These are phyloP conservation scores for Zygosaccharomyces pseudorouxii DNA, from an alignment of 805 yeast species.

Conservation along the genomic window DNA sequence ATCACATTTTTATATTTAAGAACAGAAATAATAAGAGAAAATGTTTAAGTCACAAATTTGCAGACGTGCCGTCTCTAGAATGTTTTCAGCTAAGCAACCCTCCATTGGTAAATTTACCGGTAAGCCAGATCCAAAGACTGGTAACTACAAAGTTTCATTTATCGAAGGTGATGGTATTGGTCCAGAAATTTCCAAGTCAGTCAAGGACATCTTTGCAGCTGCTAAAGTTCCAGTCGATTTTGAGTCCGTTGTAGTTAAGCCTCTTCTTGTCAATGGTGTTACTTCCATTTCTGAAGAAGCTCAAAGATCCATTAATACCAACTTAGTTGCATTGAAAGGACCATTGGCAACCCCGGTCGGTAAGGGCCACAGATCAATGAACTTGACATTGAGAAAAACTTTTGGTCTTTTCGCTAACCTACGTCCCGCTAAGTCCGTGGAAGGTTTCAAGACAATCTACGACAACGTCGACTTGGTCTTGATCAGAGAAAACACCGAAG, in stretches of 20 bases:
- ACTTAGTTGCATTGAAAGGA: conserved; percentile 94
- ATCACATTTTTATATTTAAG: neutral
- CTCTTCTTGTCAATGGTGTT: conserved; percentile 83
- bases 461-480: conserved; percentile 87
- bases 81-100: conserved; percentile 31
- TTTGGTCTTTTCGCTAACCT: conserved; percentile 95
- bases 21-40: neutral
- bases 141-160: conserved; percentile 88
- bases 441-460: conserved; percentile 82
- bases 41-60: conserved; percentile 24
- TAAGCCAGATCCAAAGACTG: conserved; percentile 47
- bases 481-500: conserved; percentile 99
- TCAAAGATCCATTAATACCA: conserved; percentile 85
- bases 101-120: conserved; percentile 34
- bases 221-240: conserved; percentile 95
- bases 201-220: conserved; percentile 86
- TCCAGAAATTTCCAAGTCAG: conserved; percentile 89
- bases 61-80: conserved; percentile 20
- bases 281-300: conserved; percentile 92
- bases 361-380: conserved; percentile 96
- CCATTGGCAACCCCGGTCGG: conserved; percentile 98
- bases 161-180: conserved; percentile 99
- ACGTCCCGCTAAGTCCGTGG: conserved; percentile 91
- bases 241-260: conserved; percentile 96
- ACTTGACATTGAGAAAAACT: conserved; percentile 95